Evolutionary conservation across 345 rosid species (phyloP), one percentile per base, ranked within the genome.

Genomic region (Aethionema arabicum): DNA sequence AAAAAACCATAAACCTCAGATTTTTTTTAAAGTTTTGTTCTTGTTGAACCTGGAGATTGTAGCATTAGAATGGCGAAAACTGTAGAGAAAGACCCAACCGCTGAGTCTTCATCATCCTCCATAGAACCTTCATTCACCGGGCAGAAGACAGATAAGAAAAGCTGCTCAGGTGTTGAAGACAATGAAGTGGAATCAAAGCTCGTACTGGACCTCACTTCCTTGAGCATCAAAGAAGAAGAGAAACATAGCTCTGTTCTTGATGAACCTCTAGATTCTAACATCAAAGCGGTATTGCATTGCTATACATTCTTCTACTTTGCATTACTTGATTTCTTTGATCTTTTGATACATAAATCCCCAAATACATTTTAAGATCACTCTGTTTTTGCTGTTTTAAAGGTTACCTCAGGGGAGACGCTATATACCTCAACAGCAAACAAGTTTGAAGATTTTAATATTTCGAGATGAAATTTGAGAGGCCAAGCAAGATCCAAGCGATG

Each of bases 401-500:
- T 90, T 64, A 79, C 87, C 3, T 31, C 88, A 0, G 88, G 90
- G 8, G 90, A 87, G 33, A 93, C 97, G 0, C 97, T 87, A 0
- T 93, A 93, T 56, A 76, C 92, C 1, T 93, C 99, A 0, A n/a
- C n/a, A n/a, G 96, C 97, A 0, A 68, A 78, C 39, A 70, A 79
- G 3, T 93, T 90, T 63, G 99, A 93, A 46, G 99, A 93, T 40
- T 79, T 93, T 73, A 87, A 33, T 93, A 93, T 13, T 93, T 84
- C 0, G 95, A 90, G 66, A 93, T 93, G 99, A 87, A 84, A 46
- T 93, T 93, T 39, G 77, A 86, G 60, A 90, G 87, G 71, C 99
- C 99, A 0, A 93, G 99, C 61, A 90, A 87, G 83, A 90, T 93
- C 43, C 99, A 93, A 76, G 95, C 95, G 1, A 79, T 87, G 31